Percentiles rank a stretch among this genome's conserved stretches.
Evolutionary conservation across 2,329 filamentous ascomycete genomes (phyloP).

Genomic region (Mycogone perniciosa): DNA sequence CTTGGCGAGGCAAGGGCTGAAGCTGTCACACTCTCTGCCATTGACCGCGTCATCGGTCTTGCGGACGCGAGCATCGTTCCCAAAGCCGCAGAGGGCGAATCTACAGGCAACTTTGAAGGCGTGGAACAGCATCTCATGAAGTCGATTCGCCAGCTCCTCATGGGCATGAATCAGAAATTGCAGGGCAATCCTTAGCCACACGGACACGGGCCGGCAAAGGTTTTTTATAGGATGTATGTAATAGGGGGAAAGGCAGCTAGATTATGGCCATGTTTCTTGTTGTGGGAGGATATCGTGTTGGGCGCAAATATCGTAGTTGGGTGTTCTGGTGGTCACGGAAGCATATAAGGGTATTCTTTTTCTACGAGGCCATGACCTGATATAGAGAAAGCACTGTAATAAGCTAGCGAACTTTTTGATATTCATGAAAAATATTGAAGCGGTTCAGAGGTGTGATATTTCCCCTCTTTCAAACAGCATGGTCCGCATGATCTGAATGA

Average conservation of each 20-base stretch:
- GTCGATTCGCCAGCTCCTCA: conserved; percentile 33
- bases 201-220: background rate
- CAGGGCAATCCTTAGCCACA: conserved; percentile 13
- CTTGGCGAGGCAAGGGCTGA: conserved; percentile 38
- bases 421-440: background rate
- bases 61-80: conserved; percentile 37
- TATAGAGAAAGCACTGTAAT: conserved; percentile 1
- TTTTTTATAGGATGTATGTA: background rate
- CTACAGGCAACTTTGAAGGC: conserved; percentile 30
- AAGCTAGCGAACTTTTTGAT: conserved; percentile 4
- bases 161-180: conserved; percentile 35
- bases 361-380: conserved; percentile 1
- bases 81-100: conserved; percentile 27
- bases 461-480: background rate
- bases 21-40: conserved; percentile 42
- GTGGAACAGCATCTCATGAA: conserved; percentile 37
- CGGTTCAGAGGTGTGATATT: background rate
- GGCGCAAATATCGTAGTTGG: background rate
- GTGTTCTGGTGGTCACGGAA: background rate
- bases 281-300: background rate
- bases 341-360: background rate
- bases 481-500: background rate
- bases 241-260: background rate
- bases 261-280: background rate
- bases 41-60: conserved; percentile 45